Evolutionary conservation across 2,329 filamentous ascomycete genomes (phyloP), one percentile per base, ranked within the genome.

Genomic region (Aureobasidium leucospermi): DNA sequence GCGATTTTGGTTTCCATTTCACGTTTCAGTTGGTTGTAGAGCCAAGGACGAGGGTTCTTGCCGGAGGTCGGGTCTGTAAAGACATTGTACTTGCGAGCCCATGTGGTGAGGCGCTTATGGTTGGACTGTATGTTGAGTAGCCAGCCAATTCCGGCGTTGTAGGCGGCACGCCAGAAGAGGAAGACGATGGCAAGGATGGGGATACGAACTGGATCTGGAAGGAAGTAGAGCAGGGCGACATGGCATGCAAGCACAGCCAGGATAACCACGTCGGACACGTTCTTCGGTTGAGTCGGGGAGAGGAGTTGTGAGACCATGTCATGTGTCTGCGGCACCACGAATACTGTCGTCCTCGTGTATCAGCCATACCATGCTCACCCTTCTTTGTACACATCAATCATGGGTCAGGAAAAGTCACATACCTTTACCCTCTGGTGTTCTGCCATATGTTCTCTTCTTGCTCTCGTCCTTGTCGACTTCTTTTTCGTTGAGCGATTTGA

Each of bases 291-390:
- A 65, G 88, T 89, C 55, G 94, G 94, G 68, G 95, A 94, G 67
- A 99, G 85, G 59, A 99, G 83, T 76, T 97, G 94, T 55, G 93
- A 96, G 67, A 99, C 93, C 94, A 99, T 97, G 76, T 99, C 94
- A 79, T 96, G 91, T 60, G 94, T 99, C 63, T 90, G 87, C 49
- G 94, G 94, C 58, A 99, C 94, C 61, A 90, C 88, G 72, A 99
- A 99, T 68, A 96, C 94, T 97, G 69, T 49, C 23, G 15, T 32
- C 29, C 28, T 34, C 31, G 34, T 39, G 36, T 9, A 34, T 51
- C 48, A 59, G 38, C 19, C 53, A 39, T 16, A 13, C 11, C 34
- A 16, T 23, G 19, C 39, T 32, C 11, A 28, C 19, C 23, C 8
- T n/a, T 34, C n/a, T 4, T 9, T 16, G 29, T 28, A 28, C 23